Evolutionary conservation across 768 basidiomycete genomes (phyloP), one percentile per base, ranked within the genome.

Genomic region (Tricholoma sp.): DNA sequence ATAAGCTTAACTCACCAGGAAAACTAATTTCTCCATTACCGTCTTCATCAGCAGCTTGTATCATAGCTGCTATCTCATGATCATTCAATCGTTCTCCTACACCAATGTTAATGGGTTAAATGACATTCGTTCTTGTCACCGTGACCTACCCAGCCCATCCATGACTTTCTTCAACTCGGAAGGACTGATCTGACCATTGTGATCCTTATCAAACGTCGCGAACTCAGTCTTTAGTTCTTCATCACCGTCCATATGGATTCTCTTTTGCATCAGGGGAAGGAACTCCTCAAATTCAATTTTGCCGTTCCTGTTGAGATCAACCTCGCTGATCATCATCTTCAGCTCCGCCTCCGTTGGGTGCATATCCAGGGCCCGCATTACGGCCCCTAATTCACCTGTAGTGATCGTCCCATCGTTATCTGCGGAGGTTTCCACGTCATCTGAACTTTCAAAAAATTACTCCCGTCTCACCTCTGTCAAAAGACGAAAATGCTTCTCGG

Each of bases 101-200:
- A 29, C 7, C 18, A 18, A 18, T 14, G 29, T 27, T 18, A 11
- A 22, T 12, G 19, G n/a, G n/a, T n/a, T n/a, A n/a, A 43, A 14
- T 7, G 16, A 10, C 6, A 16, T 18, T 16, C 18, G 14, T 21
- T 52, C 10, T 16, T 16, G 11, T 19, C 46, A 18, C 19, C 14
- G n/a, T n/a, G n/a, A 66, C 85, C 54, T 65, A 91, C 94, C 89
- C 57, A 97, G 82, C 75, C 89, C 94, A 61, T 83, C 89, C 93
- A 98, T 96, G 69, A 98, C 92, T 69, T 94, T 89, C 69, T 89
- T 81, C 72, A 97, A 72, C 78, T 98, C 96, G 0, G 89, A 87
- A 4, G 89, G 86, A 46, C 83, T 88, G 78, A 98, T 98, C 71
- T 78, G 88, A 19, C 94, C 96, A 66, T 92, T 94, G 10, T 89